Evolutionary conservation across 805 yeast genomes (phyloP).

Genomic region (Pachysolen tannophilus): DNA sequence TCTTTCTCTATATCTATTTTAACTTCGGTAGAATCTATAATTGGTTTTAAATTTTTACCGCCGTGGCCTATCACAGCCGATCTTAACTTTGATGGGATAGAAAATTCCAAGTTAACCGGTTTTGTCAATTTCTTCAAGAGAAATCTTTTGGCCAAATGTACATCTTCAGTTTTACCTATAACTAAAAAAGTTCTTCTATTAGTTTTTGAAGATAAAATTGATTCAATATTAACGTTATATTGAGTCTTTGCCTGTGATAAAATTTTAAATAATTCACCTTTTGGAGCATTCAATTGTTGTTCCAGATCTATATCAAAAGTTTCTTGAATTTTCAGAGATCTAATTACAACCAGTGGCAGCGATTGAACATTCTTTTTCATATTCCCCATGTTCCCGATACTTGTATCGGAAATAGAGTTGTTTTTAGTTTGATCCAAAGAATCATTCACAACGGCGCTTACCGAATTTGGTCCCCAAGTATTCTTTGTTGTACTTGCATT

Average conservation of each 20-base stretch:
- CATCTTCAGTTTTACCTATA: slow-evolving; percentile 63
- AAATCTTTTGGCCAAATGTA: slow-evolving; percentile 64
- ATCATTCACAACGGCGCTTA: slow-evolving; percentile 25
- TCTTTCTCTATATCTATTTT: slow-evolving; percentile 58
- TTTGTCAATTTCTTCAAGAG: slow-evolving; percentile 69
- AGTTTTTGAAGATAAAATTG: slow-evolving; percentile 69
- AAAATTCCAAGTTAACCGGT: slow-evolving; percentile 53
- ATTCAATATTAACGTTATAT: slow-evolving; percentile 65
- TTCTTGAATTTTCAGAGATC: slow-evolving; percentile 62
- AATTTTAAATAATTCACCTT: slow-evolving; percentile 62
- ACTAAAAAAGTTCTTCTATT: slow-evolving; percentile 78
- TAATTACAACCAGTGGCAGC: slow-evolving; percentile 39
- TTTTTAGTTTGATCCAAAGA: slow-evolving; percentile 14
- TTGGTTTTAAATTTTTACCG: slow-evolving; percentile 77
- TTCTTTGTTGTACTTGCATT: slow-evolving; percentile 20
- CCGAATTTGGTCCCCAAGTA: slow-evolving; percentile 42
- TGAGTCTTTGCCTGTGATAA: slow-evolving; percentile 52
- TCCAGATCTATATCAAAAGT: slow-evolving; percentile 68
- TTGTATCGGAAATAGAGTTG: slow-evolving; percentile 16
- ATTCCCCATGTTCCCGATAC: too few species aligned
- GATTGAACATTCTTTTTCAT: too few species aligned
- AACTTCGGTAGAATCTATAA: slow-evolving; percentile 57
- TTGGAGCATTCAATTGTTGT: slow-evolving; percentile 55
- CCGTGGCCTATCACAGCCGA: slow-evolving; percentile 80
- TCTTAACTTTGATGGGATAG: slow-evolving; percentile 71